Evolutionary conservation across 2,329 filamentous ascomycete genomes (phyloP), one percentile per base, ranked within the genome.

Genomic region (Fusarium tuaranense): DNA sequence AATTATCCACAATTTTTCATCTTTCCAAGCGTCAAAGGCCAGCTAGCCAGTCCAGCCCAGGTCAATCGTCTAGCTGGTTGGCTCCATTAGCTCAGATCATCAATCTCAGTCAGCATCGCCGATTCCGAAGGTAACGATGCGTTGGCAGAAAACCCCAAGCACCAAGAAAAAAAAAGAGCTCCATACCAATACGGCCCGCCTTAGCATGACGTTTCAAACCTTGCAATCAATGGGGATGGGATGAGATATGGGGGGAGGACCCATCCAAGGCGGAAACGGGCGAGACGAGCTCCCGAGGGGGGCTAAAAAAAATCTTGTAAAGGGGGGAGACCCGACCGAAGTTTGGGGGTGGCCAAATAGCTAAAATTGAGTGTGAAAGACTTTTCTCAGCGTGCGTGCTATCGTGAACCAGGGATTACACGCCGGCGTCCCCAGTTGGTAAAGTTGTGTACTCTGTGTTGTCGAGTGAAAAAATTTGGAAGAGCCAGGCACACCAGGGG

Each of bases 61-160:
- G 38, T 38, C 48, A 55, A 38, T 51, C n/a, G n/a, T 53, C 44
- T 20, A 44, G 7, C 46, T 34, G 10, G 32, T 34, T 34, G 32
- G 32, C 12, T 30, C 32, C 14, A 51, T 25, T 75, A 62, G 68
- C 72, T 70, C 69, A 70, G 69, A 73, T 75, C 72, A 73, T 73
- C 65, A 48, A 70, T 36, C 69, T 67, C 66, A 60, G 69, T 68
- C 36, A 68, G 48, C 70, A 75, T 75, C 72, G 69, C 66, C 72
- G 72, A 75, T 68, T 18, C 44, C 32, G 36, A 64, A 66, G 46
- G 63, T 18, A 41, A 63, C 41, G 63, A 73, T 75, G 72, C 72
- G 72, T 58, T 75, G 72, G 72, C 72, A 70, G 25, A 51, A 65
- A 51, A 65, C 64, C 55, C 16, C 22, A 51, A 51, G 22, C 4